Evolutionary conservation across 1,284 basidiomycete genomes (phyloP), one percentile per base, ranked within the genome.

Genomic region (Anthracocystis walkeri): DNA sequence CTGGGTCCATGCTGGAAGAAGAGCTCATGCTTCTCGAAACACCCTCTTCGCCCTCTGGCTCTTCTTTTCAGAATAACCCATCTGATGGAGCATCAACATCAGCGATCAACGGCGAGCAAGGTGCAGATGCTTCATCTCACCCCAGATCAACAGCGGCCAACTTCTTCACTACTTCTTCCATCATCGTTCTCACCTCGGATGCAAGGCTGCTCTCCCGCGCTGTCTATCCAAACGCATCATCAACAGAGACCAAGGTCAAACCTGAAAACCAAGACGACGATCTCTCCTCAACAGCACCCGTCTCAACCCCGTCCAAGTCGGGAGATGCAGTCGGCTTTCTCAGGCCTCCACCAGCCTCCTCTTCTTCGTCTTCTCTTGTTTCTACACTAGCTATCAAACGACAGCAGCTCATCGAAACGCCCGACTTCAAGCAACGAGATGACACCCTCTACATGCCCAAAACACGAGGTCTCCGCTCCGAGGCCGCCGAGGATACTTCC

Each of bases 401-500:
- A 10, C 72, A 75, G 38, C 61, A 69, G 58, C 66, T 76, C 25
- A 81, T 81, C 58, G 79, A 81, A 62, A 81, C 79, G 23, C 79
- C 79, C 2, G 75, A 81, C 38, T 81, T 81, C 58, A 67, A 69
- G 40, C 66, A 58, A 23, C 46, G 79, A 20, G 79, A 81, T 48
- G 77, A 78, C 23, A 67, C 68, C 8, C 72, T 68, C 45, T 64
- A 77, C 57, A 77, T 79, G 75, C 74, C 78, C 38, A 81, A 81
- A 44, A 81, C 79, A 10, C 70, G 79, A 42, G 71, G 75, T 14
- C 56, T 78, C 4, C 59, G 71, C 6, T 69, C 67, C 23, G 70
- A 75, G 38, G 70, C 75, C 4, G 67, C 65, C 8, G 88, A 89
- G 68, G 93, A 94, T 84, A 92, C 91, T 2, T 92, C 92, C 4